A percentile compares a stretch with the other conserved stretches of the same genome.
These are phyloP conservation scores for Diaporthe capsici DNA, from an alignment of 2,329 filamentous ascomycete genomes.

Conservation along the genomic window DNA sequence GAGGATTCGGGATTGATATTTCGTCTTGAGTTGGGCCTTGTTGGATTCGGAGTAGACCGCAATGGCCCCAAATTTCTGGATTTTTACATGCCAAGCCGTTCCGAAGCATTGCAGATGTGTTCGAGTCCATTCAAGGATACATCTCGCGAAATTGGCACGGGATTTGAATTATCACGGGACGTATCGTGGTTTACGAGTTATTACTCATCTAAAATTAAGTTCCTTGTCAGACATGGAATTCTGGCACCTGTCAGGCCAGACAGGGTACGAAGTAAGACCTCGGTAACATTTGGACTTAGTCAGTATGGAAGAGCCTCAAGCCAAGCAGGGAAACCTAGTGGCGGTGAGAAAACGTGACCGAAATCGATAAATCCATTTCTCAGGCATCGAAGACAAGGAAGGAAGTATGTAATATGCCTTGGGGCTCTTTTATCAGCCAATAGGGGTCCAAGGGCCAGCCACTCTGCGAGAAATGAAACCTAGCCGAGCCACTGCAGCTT, in stretches of 20 bases:
- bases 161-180: neutral
- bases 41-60: neutral
- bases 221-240: neutral
- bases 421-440: slow-evolving; percentile 13
- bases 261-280: neutral
- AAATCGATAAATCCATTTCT: neutral
- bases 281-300: neutral
- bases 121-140: neutral
- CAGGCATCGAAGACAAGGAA: neutral
- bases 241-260: slow-evolving; percentile 13
- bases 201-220: neutral
- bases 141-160: neutral
- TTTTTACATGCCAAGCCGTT: no score
- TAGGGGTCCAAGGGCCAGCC: neutral
- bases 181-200: neutral
- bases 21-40: neutral
- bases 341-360: neutral
- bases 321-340: neutral
- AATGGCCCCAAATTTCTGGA: neutral
- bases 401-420: slow-evolving; percentile 8
- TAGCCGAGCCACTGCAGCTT: neutral
- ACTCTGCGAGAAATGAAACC: neutral
- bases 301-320: neutral
- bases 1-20: neutral
- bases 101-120: neutral